phyloP scores from a whole-genome alignment of 768 basidiomycete species.

The Vararia minispora region DNA sequence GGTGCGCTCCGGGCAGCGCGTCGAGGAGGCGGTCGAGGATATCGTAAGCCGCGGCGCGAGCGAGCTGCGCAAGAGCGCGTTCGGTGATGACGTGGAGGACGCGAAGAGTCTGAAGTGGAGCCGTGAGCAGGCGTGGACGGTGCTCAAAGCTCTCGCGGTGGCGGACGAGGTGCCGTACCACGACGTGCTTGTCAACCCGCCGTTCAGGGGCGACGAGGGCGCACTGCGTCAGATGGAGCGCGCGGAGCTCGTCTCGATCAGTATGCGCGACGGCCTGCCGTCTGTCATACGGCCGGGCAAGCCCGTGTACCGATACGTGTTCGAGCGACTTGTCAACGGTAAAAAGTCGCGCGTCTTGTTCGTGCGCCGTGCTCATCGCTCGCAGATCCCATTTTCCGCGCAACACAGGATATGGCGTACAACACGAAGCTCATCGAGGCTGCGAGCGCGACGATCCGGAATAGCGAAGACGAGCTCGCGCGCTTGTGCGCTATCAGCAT shows the following conservation, averaged over 20 bases:
- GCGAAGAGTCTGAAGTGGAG: conserved; percentile 77
- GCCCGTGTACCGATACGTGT: conserved; percentile 81
- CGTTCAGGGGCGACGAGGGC: conserved; percentile 86
- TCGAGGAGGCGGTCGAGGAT: conserved; percentile 83
- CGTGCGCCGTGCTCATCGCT: conserved; percentile 5
- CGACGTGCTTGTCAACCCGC: conserved; percentile 68
- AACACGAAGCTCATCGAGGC: conserved; percentile 53
- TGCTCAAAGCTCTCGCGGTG: conserved; percentile 64
- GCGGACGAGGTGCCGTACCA: conserved; percentile 73
- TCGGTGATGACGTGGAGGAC: conserved; percentile 88
- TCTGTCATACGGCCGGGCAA: conserved; percentile 81
- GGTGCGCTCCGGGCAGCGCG: conserved; percentile 57
- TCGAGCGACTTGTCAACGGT: conserved; percentile 75
- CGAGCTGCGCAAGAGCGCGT: conserved; percentile 83
- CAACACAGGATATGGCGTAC: conserved; percentile 70
- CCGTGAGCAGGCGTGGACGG: conserved; percentile 77
- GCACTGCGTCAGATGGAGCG: conserved; percentile 80
- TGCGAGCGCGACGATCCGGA: conserved; percentile 52
- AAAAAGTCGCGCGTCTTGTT: conserved; percentile 14
- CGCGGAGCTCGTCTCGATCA: conserved; percentile 76
- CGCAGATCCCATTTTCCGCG: conserved; percentile 66
- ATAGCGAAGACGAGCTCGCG: conserved; percentile 68
- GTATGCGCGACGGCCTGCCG: conserved; percentile 70
- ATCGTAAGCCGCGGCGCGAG: conserved; percentile 70
- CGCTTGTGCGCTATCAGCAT: conserved; percentile 55